Percentiles rank a stretch among this genome's conserved stretches.
Evolutionary conservation across 352 stramenopile genomes (phyloP).

Genomic region (Paralagenidium karlingii): DNA sequence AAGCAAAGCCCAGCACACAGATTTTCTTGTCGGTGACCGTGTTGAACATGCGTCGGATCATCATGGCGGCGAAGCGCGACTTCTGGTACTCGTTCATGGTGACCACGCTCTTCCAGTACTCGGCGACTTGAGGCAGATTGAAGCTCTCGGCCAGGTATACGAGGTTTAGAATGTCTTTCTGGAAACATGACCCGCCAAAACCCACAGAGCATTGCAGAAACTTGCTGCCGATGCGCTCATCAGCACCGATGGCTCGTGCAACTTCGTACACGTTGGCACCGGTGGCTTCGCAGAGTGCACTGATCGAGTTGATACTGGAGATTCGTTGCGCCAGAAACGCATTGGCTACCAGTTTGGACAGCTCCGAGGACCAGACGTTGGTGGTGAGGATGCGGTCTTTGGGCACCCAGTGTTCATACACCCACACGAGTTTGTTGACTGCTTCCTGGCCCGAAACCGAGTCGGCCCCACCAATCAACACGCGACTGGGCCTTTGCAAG

Average conservation of each 20-base stretch:
- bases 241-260: conserved; percentile 92
- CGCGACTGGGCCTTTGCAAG: conserved; percentile 90
- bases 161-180: conserved; percentile 99
- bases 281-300: conserved; percentile 97
- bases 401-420: conserved; percentile 98
- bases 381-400: conserved; percentile 95
- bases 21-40: conserved; percentile 99
- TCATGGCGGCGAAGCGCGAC: conserved; percentile 96
- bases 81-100: conserved; percentile 99
- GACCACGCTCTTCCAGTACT: conserved; percentile 99
- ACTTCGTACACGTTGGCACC: conserved; percentile 98
- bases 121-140: conserved; percentile 95
- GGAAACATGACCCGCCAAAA: conserved; percentile 98
- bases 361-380: conserved; percentile 99
- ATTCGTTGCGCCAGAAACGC: conserved; percentile 99
- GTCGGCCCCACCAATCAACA: conserved; percentile 97
- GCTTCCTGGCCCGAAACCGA: conserved; percentile 78
- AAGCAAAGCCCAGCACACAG: conserved; percentile 97
- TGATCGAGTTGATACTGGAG: conserved; percentile 99
- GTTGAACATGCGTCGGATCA: conserved; percentile 99
- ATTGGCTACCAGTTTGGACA: conserved; percentile 99
- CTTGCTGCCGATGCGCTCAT: conserved; percentile 95
- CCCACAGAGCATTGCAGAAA: conserved; percentile 98
- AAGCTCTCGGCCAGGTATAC: conserved; percentile 98
- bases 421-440: conserved; percentile 86